Conservation (phyloP, 768 basidiomycete species). For the Artomyces pyxidatus region DNA sequence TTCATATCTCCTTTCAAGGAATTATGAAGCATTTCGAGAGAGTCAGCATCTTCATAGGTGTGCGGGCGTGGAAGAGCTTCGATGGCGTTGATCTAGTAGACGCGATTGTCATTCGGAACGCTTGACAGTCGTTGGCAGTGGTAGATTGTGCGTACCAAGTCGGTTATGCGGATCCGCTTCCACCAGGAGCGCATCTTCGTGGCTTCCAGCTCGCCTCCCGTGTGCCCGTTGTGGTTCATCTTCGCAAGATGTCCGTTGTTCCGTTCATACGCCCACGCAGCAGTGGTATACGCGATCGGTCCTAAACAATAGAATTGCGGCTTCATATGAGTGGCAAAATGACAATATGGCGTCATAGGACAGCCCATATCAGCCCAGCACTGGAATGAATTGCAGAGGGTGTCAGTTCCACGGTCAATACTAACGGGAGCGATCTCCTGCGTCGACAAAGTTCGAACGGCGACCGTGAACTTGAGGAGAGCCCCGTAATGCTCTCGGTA, state of each 20-base stretch:
- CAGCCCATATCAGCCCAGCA: conserved; percentile 15
- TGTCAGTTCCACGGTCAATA: neutral
- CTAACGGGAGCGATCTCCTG: neutral
- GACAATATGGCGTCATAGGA: conserved; percentile 16
- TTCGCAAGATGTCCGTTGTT: conserved; percentile 15
- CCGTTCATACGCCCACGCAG: conserved; percentile 16
- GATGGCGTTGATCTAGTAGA: neutral
- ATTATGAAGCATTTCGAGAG: too few relatives aligned
- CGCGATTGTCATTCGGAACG: neutral
- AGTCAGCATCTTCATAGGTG: neutral
- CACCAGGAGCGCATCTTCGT: conserved; percentile 20
- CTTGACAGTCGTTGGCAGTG: neutral
- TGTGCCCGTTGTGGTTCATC: conserved; percentile 17
- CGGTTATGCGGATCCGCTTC: conserved; percentile 11
- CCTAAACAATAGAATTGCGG: conserved; percentile 11
- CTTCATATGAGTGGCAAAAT: conserved; percentile 11
- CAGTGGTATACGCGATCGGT: conserved; percentile 10
- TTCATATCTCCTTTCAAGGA: neutral
- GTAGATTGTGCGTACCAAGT: conserved; percentile 7
- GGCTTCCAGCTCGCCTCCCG: conserved; percentile 17
- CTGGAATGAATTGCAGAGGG: conserved; percentile 7
- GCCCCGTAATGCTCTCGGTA: neutral
- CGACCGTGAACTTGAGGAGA: neutral
- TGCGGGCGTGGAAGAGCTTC: neutral
- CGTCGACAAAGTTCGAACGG: neutral